Evolutionary conservation across 2,329 filamentous ascomycete species (phyloP).

Genomic region (Fusarium sambucinum): DNA sequence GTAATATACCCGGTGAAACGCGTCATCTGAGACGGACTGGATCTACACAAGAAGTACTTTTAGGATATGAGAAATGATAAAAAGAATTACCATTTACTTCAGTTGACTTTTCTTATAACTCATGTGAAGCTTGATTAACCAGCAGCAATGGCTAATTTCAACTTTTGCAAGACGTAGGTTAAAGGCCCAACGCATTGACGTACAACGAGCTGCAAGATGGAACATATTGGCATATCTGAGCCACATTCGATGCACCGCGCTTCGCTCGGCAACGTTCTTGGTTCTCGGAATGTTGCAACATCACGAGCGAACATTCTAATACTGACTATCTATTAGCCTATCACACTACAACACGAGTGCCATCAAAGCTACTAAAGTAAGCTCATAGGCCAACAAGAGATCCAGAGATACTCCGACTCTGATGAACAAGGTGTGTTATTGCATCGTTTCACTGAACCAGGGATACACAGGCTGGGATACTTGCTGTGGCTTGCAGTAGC

Average conservation of each 20-base stretch:
- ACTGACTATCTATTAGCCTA: too few species aligned
- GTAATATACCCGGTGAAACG: conserved; percentile 41
- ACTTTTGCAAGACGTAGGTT: not conserved
- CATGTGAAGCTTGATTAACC: not conserved
- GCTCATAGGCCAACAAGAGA: not conserved
- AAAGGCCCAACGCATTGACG: not conserved
- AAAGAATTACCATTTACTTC: conserved; percentile 28
- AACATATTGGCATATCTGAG: not conserved
- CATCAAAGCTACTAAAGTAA: not conserved
- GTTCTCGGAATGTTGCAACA: not conserved
- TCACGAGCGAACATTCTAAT: not conserved
- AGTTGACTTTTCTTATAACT: not conserved
- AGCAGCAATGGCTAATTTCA: not conserved
- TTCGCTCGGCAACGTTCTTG: conserved; percentile 16
- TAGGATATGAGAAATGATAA: conserved; percentile 34
- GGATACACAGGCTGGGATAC: conserved; percentile 20
- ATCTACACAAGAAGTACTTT: conserved; percentile 43
- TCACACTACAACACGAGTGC: too few species aligned
- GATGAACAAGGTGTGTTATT: conserved; percentile 22
- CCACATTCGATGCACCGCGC: conserved; percentile 11
- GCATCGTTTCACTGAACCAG: conserved; percentile 15
- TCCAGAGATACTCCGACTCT: not conserved
- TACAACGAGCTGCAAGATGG: not conserved
- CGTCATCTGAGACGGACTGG: conserved; percentile 39
- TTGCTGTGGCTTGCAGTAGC: conserved; percentile 45